A percentile compares a stretch with the other conserved stretches of the same genome.
phyloP scores from a whole-genome alignment of 306 rosid species.

The Lablab purpureus region DNA sequence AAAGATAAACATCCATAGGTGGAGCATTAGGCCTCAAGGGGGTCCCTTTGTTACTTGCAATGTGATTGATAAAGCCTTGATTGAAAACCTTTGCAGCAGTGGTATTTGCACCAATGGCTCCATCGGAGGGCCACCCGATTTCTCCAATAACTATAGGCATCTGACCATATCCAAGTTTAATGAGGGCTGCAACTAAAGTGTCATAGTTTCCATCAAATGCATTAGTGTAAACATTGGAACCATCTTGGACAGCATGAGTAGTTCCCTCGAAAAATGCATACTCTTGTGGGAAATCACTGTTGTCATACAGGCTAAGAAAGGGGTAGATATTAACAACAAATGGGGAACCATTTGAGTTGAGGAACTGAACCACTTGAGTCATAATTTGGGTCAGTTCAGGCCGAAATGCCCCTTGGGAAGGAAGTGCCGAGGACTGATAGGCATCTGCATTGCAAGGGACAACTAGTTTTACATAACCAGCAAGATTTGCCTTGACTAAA shows the following conservation, averaged over 20 bases:
- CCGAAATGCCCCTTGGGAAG: slow-evolving; percentile 94
- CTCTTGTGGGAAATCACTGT: slow-evolving; percentile 87
- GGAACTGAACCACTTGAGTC: slow-evolving; percentile 79
- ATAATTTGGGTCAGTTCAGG: slow-evolving; percentile 78
- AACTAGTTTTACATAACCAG: slow-evolving; percentile 82
- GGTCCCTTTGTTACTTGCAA: slow-evolving; percentile 77
- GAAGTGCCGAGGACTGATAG: slow-evolving; percentile 73
- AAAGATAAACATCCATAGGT: slow-evolving; percentile 82
- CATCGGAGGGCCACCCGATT: slow-evolving; percentile 97
- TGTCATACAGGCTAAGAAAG: slow-evolving; percentile 87
- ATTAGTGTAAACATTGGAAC: slow-evolving; percentile 79
- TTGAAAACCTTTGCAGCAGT: slow-evolving; percentile 90
- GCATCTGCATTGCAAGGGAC: slow-evolving; percentile 99
- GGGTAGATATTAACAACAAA: slow-evolving; percentile 96
- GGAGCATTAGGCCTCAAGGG: slow-evolving; percentile 81
- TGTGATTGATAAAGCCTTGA: slow-evolving; percentile 85
- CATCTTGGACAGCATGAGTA: slow-evolving; percentile 84
- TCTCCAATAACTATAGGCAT: slow-evolving; percentile 92
- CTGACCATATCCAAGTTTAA: slow-evolving; percentile 88
- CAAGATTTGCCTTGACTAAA: slow-evolving; percentile 80
- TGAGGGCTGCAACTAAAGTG: slow-evolving; percentile 84
- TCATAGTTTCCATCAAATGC: slow-evolving; percentile 97
- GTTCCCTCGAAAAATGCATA: slow-evolving; percentile 96
- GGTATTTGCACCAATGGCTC: slow-evolving; percentile 78
- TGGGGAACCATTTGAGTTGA: slow-evolving; percentile 91